phyloP scores from a whole-genome alignment of 495 filamentous ascomycete species.

The Tetracladium setigerum region DNA sequence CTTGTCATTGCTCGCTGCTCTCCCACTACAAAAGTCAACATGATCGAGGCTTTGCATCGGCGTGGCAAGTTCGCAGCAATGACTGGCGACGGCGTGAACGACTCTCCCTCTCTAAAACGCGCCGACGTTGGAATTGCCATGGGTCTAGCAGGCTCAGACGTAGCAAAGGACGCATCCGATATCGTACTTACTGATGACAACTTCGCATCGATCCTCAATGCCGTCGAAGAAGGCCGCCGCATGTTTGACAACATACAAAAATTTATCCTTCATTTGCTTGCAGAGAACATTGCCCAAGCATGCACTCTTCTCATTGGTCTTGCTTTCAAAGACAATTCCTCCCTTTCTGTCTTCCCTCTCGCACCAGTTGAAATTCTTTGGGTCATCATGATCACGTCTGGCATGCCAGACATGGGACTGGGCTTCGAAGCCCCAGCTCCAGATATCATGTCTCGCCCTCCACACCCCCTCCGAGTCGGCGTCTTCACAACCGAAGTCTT shows the following conservation, averaged over 20 bases:
- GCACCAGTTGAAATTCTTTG: slow-evolving; percentile 68
- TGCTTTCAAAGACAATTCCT: slow-evolving; percentile 55
- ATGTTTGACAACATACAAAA: slow-evolving; percentile 77
- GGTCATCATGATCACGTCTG: slow-evolving; percentile 73
- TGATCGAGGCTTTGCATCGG: slow-evolving; percentile 64
- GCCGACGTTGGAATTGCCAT: slow-evolving; percentile 76
- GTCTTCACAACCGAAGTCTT: slow-evolving; percentile 64
- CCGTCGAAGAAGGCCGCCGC: slow-evolving; percentile 62
- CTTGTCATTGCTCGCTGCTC: slow-evolving; percentile 64
- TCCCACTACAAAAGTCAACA: slow-evolving; percentile 62
- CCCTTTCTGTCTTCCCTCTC: slow-evolving; percentile 65
- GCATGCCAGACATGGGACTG: slow-evolving; percentile 68
- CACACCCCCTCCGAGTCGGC: slow-evolving; percentile 54
- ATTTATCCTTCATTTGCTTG: slow-evolving; percentile 65
- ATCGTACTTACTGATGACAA: slow-evolving; percentile 74
- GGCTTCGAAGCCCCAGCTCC: slow-evolving; percentile 62
- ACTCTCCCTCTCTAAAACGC: slow-evolving; percentile 64
- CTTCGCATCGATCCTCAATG: slow-evolving; percentile 67
- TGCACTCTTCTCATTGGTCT: slow-evolving; percentile 62
- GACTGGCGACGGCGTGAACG: slow-evolving; percentile 76
- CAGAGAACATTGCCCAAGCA: slow-evolving; percentile 67
- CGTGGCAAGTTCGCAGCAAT: slow-evolving; percentile 58
- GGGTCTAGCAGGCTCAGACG: slow-evolving; percentile 66
- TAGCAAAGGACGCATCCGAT: slow-evolving; percentile 70
- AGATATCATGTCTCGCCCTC: slow-evolving; percentile 60